Evolutionary conservation across 768 basidiomycete genomes (phyloP).

Genomic region (Leccinum aurantiacum): DNA sequence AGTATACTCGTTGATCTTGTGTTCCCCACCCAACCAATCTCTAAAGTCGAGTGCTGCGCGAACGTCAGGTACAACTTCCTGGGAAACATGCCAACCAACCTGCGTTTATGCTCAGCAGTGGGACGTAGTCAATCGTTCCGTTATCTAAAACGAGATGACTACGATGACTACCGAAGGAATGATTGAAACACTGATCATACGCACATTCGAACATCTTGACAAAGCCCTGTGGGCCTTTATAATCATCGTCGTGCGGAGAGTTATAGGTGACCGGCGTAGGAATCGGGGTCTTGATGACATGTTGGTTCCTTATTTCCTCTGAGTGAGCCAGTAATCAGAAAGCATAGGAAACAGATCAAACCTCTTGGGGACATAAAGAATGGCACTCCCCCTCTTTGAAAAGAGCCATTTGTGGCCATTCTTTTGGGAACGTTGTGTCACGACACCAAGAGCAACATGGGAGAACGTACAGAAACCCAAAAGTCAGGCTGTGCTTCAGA

Average conservation of each 20-base stretch:
- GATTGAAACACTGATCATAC: not conserved
- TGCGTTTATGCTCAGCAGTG: conserved; percentile 52
- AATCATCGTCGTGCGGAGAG: conserved; percentile 42
- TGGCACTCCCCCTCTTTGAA: conserved; percentile 63
- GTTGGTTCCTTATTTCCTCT: conserved; percentile 51
- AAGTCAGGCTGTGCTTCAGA: conserved; percentile 63
- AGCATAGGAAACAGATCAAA: conserved; percentile 23
- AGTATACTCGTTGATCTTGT: conserved; percentile 68
- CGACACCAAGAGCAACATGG: not conserved
- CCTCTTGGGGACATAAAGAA: conserved; percentile 73
- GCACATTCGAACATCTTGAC: conserved; percentile 48
- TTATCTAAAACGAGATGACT: conserved; percentile 45
- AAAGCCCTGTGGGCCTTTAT: conserved; percentile 38
- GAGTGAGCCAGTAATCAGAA: not conserved
- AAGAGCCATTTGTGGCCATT: conserved; percentile 89
- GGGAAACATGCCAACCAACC: conserved; percentile 35
- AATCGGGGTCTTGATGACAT: conserved; percentile 56
- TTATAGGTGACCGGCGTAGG: conserved; percentile 56
- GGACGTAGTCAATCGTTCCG: conserved; percentile 57
- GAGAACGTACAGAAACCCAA: conserved; percentile 64
- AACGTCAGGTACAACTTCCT: conserved; percentile 6
- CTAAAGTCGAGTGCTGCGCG: conserved; percentile 69
- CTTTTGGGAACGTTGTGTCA: conserved; percentile 30
- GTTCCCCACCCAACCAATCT: conserved; percentile 71
- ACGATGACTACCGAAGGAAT: not conserved